A percentile compares a stretch with the other conserved stretches of the same genome.
phyloP scores from a whole-genome alignment of 1,284 basidiomycete genomes.

The Boletus austroedulis region DNA sequence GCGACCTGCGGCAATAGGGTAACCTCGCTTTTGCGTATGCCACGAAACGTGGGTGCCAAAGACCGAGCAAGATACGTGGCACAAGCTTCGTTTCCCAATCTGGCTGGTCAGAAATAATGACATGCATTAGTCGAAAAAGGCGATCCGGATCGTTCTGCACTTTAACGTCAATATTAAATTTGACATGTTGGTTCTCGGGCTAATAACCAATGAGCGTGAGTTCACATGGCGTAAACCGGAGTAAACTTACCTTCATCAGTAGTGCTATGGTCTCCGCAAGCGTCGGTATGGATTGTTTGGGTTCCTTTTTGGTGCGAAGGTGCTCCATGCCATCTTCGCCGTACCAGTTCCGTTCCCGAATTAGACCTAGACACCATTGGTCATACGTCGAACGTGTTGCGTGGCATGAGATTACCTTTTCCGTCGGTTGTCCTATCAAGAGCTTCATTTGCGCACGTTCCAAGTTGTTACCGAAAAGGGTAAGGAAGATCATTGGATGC shows the following conservation, averaged over 20 bases:
- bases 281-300: constrained; percentile 84
- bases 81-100: constrained; percentile 81
- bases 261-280: constrained; percentile 81
- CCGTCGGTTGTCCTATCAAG: constrained; percentile 69
- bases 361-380: constrained; percentile 49
- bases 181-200: constrained; percentile 83
- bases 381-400: constrained; percentile 22
- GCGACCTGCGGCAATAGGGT: constrained; percentile 81
- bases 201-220: constrained; percentile 31
- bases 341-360: constrained; percentile 69
- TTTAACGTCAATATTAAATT: constrained; percentile 94
- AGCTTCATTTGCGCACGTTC: constrained; percentile 41
- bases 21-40: constrained; percentile 71
- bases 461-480: constrained; percentile 18
- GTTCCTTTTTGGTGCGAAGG: constrained; percentile 78
- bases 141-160: constrained; percentile 87
- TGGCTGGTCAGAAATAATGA: constrained; percentile 65
- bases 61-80: constrained; percentile 85
- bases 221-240: constrained; percentile 3
- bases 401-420: constrained; percentile 44
- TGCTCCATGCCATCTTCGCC: constrained; percentile 78
- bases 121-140: constrained; percentile 85
- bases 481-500: constrained; percentile 23
- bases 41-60: constrained; percentile 94
- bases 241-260: constrained; percentile 65